Percentiles rank a stretch among this genome's conserved stretches.
These are phyloP conservation scores for Aspergillus flavus DNA, from an alignment of 2,329 filamentous ascomycete genomes.

Conservation along the genomic window DNA sequence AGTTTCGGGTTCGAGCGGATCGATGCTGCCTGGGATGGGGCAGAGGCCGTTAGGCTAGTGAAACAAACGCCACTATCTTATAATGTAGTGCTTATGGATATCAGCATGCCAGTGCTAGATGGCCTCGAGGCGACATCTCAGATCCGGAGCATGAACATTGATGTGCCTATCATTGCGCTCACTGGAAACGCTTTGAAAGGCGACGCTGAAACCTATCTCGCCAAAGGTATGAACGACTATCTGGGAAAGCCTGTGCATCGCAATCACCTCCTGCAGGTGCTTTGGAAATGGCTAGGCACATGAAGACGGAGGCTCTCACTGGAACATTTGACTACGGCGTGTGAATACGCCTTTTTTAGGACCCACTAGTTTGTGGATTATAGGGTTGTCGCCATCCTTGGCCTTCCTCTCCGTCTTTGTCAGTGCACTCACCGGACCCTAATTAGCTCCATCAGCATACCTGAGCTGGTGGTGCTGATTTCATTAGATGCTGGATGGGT, in stretches of 20 bases:
- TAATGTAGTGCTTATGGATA: conserved; percentile 51
- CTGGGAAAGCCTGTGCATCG: conserved; percentile 58
- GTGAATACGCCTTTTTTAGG: not conserved
- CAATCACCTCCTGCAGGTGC: conserved; percentile 48
- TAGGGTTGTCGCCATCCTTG: not conserved
- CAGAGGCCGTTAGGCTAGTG: conserved; percentile 47
- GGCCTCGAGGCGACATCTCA: conserved; percentile 48
- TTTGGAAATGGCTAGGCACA: conserved; percentile 43
- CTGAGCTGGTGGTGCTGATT: not conserved
- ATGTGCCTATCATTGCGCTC: conserved; percentile 57
- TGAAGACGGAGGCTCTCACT: not conserved
- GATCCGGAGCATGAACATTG: conserved; percentile 43
- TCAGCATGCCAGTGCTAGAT: conserved; percentile 52
- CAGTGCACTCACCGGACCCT: not conserved
- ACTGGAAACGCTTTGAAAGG: conserved; percentile 60
- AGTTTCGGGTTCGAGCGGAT: conserved; percentile 47
- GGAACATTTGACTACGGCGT: not conserved
- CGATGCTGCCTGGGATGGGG: conserved; percentile 48
- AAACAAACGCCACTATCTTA: conserved; percentile 47
- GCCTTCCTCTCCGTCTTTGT: not conserved
- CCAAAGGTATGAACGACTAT: conserved; percentile 60
- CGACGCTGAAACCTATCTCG: conserved; percentile 56
- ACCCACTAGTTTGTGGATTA: not conserved
- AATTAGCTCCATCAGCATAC: not conserved
- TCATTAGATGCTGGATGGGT: not conserved